phyloP scores from a whole-genome alignment of 2,329 filamentous ascomycete genomes.

The Fusarium nematophilum region DNA sequence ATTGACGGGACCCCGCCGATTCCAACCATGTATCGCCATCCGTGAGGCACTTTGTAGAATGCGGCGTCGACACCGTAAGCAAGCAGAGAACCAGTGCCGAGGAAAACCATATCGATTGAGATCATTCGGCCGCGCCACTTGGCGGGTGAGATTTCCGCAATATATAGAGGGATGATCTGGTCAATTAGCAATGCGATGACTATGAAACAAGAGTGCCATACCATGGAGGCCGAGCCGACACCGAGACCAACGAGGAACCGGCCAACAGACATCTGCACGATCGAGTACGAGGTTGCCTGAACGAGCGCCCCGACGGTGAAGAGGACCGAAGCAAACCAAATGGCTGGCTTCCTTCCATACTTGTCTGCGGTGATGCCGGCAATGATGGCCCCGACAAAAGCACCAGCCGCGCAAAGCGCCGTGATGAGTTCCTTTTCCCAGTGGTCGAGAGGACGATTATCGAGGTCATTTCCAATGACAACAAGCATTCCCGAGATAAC shows the following conservation, averaged over 20 bases:
- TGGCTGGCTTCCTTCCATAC: constrained; percentile 33
- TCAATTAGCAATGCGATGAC: neutral
- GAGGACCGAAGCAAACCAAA: constrained; percentile 32
- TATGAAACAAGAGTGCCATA: constrained; percentile 25
- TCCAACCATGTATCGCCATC: constrained; percentile 37
- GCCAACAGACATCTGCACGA: constrained; percentile 37
- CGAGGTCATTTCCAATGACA: constrained; percentile 46
- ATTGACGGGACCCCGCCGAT: constrained; percentile 35
- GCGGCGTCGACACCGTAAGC: constrained; percentile 46
- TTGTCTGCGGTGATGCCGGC: constrained; percentile 38
- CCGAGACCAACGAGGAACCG: constrained; percentile 51
- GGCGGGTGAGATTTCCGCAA: constrained; percentile 39
- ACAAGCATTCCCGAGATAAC: constrained; percentile 61
- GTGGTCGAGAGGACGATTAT: constrained; percentile 13
- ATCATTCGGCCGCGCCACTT: constrained; percentile 41
- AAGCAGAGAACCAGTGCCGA: constrained; percentile 34
- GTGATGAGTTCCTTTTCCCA: constrained; percentile 38
- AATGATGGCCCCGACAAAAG: constrained; percentile 36
- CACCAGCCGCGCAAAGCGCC: constrained; percentile 34
- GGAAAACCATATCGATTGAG: constrained; percentile 39
- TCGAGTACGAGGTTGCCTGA: constrained; percentile 30
- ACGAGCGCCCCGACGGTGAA: constrained; percentile 38
- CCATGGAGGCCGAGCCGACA: constrained; percentile 55
- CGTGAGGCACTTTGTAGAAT: constrained; percentile 47
- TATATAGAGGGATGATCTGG: constrained; percentile 41